phyloP scores from a whole-genome alignment of 805 yeast genomes.

The Monosporozyma yasuniensis region DNA sequence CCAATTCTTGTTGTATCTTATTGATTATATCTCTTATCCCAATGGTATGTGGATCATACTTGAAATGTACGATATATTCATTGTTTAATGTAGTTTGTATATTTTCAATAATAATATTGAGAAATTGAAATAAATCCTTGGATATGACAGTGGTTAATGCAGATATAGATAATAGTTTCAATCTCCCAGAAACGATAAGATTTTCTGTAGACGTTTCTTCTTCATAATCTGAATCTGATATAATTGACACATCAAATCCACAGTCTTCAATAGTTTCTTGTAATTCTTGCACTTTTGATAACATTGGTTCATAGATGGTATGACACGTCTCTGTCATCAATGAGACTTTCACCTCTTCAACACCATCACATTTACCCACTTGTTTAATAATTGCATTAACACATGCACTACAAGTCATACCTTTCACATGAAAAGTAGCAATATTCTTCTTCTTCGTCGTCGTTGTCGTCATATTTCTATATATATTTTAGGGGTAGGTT shows the following conservation, averaged over 20 bases:
- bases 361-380: conserved; percentile 42
- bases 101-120: background rate
- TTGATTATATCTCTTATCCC: conserved; percentile 59
- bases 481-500: no score
- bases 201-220: background rate
- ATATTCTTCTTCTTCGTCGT: background rate
- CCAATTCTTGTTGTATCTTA: background rate
- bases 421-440: conserved; percentile 31
- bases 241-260: conserved; percentile 51
- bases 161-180: background rate
- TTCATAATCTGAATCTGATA: background rate
- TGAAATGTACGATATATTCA: background rate
- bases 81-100: background rate
- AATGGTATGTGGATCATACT: conserved; percentile 39
- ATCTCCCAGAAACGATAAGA: background rate
- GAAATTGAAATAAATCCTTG: background rate
- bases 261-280: conserved; percentile 58
- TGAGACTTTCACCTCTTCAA: conserved; percentile 52
- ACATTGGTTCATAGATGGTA: conserved; percentile 38
- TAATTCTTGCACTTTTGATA: conserved; percentile 31
- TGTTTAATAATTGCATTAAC: conserved; percentile 55
- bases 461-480: no score
- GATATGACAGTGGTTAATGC: background rate
- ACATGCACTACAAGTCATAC: conserved; percentile 94
- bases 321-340: conserved; percentile 67